Evolutionary conservation across 768 basidiomycete species (phyloP), one percentile per base, ranked within the genome.

Genomic region (Mrakia frigida): DNA sequence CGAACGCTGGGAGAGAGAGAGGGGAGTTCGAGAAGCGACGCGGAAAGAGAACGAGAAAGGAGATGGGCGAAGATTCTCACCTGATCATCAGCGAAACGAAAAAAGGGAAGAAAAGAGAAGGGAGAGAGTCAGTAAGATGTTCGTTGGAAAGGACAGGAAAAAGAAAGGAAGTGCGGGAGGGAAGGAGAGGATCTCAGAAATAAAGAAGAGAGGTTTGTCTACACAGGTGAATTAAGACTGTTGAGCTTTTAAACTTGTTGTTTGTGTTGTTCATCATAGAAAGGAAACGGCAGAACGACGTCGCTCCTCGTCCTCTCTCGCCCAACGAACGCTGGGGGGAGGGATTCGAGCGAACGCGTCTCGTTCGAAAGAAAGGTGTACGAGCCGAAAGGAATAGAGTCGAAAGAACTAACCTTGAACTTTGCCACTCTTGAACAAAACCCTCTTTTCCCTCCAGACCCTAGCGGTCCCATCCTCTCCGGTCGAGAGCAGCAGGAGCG

Each of bases 401-500:
- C n/a, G 18, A 71, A 70, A 74, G 56, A 50, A 84, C 86, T 82
- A 79, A 89, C 90, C 87, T 84, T 92, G 88, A 39, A 70, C 52
- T 33, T 73, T 73, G 6, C 77, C 77, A 52, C 41, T 41, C 68
- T 78, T 78, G 73, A 59, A 78, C 21, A 71, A 61, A 23, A 63
- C 67, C 39, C 76, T 61, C 76, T 77, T 77, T 52, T 77, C 76
- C 21, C 76, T 71, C 76, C 76, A 77, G 50, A 77, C 70, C 23
- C 76, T 61, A 41, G 76, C 89, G 41, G 85, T 83, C 1, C 89
- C 89, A 82, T 95, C 93, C 78, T 87, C 86, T 9, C 91, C 91
- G 16, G 90, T 88, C 9, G 94, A 92, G 35, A 90, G 88, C 25
- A 97, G 85, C 75, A 88, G 84, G 6, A 84, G 78, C 21, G 73